A percentile compares a stretch with the other conserved stretches of the same genome.
Evolutionary conservation across 768 basidiomycete species (phyloP).

Genomic region (Phanerochaete carnosa): DNA sequence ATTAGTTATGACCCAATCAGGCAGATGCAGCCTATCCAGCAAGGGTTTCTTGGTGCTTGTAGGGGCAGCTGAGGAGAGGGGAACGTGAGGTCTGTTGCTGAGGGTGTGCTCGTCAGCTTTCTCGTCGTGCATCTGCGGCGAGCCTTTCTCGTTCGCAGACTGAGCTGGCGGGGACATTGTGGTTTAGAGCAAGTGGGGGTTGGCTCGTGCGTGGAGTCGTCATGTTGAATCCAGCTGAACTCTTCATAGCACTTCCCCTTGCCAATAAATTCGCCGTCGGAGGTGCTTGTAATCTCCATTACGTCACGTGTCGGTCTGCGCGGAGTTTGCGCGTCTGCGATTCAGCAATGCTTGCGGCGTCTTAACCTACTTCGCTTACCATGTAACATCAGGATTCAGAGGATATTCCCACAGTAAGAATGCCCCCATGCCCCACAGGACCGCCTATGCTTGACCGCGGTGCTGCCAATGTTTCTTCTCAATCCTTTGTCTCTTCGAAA

Average conservation of each 20-base stretch:
- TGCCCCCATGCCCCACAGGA: too few species aligned
- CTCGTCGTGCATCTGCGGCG: not conserved
- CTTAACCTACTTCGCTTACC: too few species aligned
- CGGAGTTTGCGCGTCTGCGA: too few species aligned
- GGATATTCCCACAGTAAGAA: too few species aligned
- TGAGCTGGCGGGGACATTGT: not conserved
- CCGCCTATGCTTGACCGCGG: too few species aligned
- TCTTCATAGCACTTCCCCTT: not conserved
- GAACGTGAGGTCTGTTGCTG: not conserved
- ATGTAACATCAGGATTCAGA: too few species aligned
- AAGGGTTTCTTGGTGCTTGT: constrained; percentile 10
- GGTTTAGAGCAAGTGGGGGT: not conserved
- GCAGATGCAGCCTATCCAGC: constrained; percentile 25
- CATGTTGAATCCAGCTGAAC: not conserved
- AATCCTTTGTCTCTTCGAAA: too few species aligned
- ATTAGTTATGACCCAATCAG: constrained; percentile 36
- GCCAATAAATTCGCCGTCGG: not conserved
- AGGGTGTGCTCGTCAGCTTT: not conserved
- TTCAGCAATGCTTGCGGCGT: too few species aligned
- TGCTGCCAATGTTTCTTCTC: too few species aligned
- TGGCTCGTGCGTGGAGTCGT: not conserved
- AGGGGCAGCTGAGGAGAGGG: not conserved
- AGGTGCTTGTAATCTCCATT: not conserved
- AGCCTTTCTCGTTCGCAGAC: not conserved
- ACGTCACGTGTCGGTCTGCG: not conserved